Percentiles rank a stretch among this genome's conserved stretches.
Conservation (phyloP, 257 asterid species). For the Ilex asprella region DNA sequence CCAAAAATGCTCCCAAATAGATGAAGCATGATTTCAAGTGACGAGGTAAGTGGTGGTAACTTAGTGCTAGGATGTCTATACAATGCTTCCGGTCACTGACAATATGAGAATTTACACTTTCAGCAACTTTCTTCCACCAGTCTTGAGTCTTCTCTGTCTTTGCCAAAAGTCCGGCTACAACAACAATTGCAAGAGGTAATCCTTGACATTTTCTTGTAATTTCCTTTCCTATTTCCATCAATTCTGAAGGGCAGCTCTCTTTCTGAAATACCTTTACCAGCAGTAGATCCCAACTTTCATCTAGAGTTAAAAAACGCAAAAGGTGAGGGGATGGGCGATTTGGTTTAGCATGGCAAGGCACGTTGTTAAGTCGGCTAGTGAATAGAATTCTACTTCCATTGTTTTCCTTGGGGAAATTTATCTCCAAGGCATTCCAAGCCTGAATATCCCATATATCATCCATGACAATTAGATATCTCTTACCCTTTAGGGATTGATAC, state of each 20-base stretch:
- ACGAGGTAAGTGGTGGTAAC: neutral
- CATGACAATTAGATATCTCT: constrained; percentile 25
- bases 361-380: neutral
- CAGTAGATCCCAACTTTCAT: neutral
- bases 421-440: neutral
- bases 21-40: neutral
- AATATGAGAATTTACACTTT: neutral
- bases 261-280: neutral
- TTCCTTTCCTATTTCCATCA: neutral
- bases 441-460: constrained; percentile 31
- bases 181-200: neutral
- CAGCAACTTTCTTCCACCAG: neutral
- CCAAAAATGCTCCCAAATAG: neutral
- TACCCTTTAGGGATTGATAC: constrained; percentile 8
- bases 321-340: neutral
- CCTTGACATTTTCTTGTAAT: neutral
- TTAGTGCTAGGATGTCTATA: neutral
- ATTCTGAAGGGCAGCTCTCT: neutral
- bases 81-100: neutral
- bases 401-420: neutral
- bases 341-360: neutral
- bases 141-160: neutral
- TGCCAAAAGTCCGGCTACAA: neutral
- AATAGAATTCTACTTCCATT: neutral
- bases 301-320: neutral